phyloP scores from a whole-genome alignment of 2,329 filamentous ascomycete genomes.

The Neocucurbitaria cava region DNA sequence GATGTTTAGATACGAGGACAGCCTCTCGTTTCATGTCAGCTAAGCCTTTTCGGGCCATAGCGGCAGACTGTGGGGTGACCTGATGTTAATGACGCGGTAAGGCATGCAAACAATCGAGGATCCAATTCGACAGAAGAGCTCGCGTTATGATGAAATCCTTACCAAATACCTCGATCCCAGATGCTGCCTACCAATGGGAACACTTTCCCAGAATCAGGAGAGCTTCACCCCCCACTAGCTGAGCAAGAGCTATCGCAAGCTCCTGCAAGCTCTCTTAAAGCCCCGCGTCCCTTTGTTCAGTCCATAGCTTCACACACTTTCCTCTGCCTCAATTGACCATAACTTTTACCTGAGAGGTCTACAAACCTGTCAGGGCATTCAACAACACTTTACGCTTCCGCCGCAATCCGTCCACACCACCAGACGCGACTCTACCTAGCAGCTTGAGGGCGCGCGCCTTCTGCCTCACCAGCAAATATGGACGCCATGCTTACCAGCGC shows the following conservation, averaged over 20 bases:
- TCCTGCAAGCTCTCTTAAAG: constrained; percentile 6
- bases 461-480: constrained; percentile 19
- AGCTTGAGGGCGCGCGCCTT: constrained; percentile 7
- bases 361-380: neutral
- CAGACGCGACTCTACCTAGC: constrained; percentile 3
- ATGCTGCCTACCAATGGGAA: constrained; percentile 19
- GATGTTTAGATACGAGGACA: neutral
- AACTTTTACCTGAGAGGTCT: constrained; percentile 1
- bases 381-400: constrained; percentile 6
- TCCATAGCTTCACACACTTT: neutral
- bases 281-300: constrained; percentile 6
- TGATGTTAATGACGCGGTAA: constrained; percentile 12
- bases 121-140: constrained; percentile 22
- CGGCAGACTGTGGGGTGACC: constrained; percentile 3
- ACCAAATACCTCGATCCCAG: constrained; percentile 11
- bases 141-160: constrained; percentile 28
- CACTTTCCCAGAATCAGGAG: constrained; percentile 20
- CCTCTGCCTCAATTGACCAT: constrained; percentile 1
- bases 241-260: constrained; percentile 7
- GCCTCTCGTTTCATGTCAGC: neutral
- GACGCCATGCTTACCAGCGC: constrained; percentile 32
- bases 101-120: constrained; percentile 9
- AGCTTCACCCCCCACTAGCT: constrained; percentile 12
- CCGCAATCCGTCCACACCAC: constrained; percentile 2
- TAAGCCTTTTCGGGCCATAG: neutral